Evolutionary conservation across 768 basidiomycete species (phyloP).

Genomic region (Podaxis carcinomalis): DNA sequence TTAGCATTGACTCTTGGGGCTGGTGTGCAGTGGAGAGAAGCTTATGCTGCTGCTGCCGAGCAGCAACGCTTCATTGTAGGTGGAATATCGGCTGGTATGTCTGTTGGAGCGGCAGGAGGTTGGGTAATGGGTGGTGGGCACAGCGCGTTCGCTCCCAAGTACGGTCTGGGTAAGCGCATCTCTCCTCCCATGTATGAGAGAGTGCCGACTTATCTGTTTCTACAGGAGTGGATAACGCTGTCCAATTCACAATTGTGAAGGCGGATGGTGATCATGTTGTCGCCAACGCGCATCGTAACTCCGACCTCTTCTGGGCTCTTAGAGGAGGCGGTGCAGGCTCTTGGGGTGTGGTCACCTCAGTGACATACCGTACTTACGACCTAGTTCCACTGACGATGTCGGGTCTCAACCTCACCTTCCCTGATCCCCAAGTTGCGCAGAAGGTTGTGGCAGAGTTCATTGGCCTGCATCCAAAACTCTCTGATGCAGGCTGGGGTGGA

Average conservation of each 20-base stretch:
- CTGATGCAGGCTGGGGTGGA: slow-evolving; percentile 41
- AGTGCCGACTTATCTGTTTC: neutral
- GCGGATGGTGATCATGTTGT: slow-evolving; percentile 34
- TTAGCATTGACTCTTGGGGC: slow-evolving; percentile 30
- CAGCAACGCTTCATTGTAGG: slow-evolving; percentile 42
- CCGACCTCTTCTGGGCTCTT: slow-evolving; percentile 51
- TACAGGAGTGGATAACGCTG: slow-evolving; percentile 41
- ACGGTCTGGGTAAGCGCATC: slow-evolving; percentile 39
- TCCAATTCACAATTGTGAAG: slow-evolving; percentile 42
- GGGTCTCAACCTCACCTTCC: slow-evolving; percentile 23
- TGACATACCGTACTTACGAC: slow-evolving; percentile 41
- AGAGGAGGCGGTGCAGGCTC: slow-evolving; percentile 48
- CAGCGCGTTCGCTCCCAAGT: slow-evolving; percentile 30
- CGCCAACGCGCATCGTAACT: slow-evolving; percentile 34
- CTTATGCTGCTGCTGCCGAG: slow-evolving; percentile 33
- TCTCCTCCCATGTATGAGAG: slow-evolving; percentile 30
- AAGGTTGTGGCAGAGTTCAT: slow-evolving; percentile 30
- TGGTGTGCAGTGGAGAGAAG: slow-evolving; percentile 43
- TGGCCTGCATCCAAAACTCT: slow-evolving; percentile 28
- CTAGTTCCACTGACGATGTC: slow-evolving; percentile 26
- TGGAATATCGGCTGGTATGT: slow-evolving; percentile 32
- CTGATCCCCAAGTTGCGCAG: slow-evolving; percentile 22
- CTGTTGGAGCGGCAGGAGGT: slow-evolving; percentile 44
- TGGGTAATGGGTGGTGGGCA: slow-evolving; percentile 48
- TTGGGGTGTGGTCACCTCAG: slow-evolving; percentile 43